phyloP scores from a whole-genome alignment of 1,284 basidiomycete genomes.

The Microbotryum saponariae region DNA sequence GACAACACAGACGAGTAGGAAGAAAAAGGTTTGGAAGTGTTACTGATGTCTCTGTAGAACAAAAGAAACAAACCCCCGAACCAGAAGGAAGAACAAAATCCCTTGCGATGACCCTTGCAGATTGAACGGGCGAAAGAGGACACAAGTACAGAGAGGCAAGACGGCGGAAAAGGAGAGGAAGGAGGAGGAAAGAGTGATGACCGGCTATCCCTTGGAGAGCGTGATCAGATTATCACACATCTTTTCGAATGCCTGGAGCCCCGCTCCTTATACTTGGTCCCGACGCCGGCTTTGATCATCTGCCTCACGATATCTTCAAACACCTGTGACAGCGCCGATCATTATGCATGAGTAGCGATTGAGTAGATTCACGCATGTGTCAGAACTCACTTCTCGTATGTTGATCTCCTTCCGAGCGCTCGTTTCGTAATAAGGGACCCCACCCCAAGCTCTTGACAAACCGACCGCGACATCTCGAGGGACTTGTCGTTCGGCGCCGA shows the following conservation, averaged over 20 bases:
- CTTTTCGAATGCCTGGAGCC: slow-evolving; percentile 1
- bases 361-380: neutral
- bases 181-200: too few relatives aligned
- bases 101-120: too few relatives aligned
- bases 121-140: too few relatives aligned
- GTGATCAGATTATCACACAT: neutral
- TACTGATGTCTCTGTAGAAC: too few relatives aligned
- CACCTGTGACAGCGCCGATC: slow-evolving; percentile 44
- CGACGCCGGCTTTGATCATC: slow-evolving; percentile 46
- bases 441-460: slow-evolving; percentile 59
- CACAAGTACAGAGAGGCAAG: too few relatives aligned
- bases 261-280: slow-evolving; percentile 5
- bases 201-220: too few relatives aligned
- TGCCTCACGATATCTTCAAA: slow-evolving; percentile 70
- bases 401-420: slow-evolving; percentile 75
- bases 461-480: slow-evolving; percentile 57
- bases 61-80: too few relatives aligned
- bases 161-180: too few relatives aligned
- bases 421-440: slow-evolving; percentile 71
- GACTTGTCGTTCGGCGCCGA: slow-evolving; percentile 72
- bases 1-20: too few relatives aligned
- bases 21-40: too few relatives aligned
- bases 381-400: slow-evolving; percentile 10
- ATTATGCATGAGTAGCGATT: neutral
- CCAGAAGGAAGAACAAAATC: too few relatives aligned